Evolutionary conservation across 176 grass and related monocot species (phyloP), one percentile per base, ranked within the genome.

Genomic region (Oryza coarctata): DNA sequence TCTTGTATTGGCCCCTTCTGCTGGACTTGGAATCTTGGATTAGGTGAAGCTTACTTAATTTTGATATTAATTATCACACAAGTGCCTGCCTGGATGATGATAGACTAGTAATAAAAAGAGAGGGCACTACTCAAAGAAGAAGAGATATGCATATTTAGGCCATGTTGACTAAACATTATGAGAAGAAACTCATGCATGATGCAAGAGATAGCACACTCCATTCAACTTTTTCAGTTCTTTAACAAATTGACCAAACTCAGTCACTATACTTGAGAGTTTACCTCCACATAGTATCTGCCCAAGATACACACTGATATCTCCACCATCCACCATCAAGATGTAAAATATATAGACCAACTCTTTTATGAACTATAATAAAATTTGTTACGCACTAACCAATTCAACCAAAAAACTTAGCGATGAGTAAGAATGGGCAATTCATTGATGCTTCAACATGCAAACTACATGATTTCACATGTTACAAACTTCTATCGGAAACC

Each of bases 161-260:
- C 63, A 75, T 35, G 75, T 32, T 63, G 76, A 39, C 29, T 29
- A 36, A 35, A 80, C 43, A 52, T 15, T 75, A 25, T 85, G 20
- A 13, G n/a, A 10, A 22, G 23, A 10, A 67, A 68, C 29, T 9
- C 62, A 60, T 38, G 35, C 47, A 62, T 79, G 75, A 68, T 79
- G 62, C 45, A 84, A 69, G 49, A 63, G 31, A 74, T 20, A 26
- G 9, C 70, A 64, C 50, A 84, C 29, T 45, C 38, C n/a, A 47
- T 15, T 41, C 4, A 25, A 15, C n/a, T 32, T 36, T 20, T 38
- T 6, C 4, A 3, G 11, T 18, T 33, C 74, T 47, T 64, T 38
- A 73, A 73, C 47, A 68, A 66, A 79, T 41, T 33, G 74, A 78
- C 74, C 67, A 43, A 88, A 83, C 28, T 73, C 3, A 13, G 10